Evolutionary conservation across 169 alveolate genomes (phyloP), one percentile per base, ranked within the genome.

Genomic region (Plasmodium gonderi): DNA sequence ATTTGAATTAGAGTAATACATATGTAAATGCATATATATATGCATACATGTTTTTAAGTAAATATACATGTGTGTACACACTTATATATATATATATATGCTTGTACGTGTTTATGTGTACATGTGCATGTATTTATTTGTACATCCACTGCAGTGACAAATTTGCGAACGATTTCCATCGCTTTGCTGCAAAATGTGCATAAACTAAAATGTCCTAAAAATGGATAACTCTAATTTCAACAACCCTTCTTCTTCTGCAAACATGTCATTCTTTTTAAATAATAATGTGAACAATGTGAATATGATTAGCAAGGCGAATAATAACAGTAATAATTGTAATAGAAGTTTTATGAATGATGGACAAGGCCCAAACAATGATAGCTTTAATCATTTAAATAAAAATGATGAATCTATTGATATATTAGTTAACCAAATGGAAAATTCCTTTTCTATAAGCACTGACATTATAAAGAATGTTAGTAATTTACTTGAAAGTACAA

Each of bases 401-500:
- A 76, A 90, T 79, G 94, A 90, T 2, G 94, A 40, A 33, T 90
- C 94, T 47, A 90, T 90, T 65, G 94, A 90, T 40, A 90, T 76
- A 42, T 51, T 90, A 78, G 94, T 90, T 17, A 76, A 78, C 72
- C 94, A 90, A 69, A 90, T 90, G 94, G 94, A 90, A 90, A 90
- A 49, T 36, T 77, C 94, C 12, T 90, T 90, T 78, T 77, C 79
- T 26, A 76, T 90, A 79, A 79, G 85, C 74, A 90, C 94, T 12
- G 74, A 90, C 44, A 90, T 90, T 26, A 64, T 90, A 67, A 78
- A 90, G 75, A 90, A 90, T 78, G 94, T 90, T 1, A 90, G 91
- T 67, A 79, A 78, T 79, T 79, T 90, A 33, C 80, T 90, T 29
- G 94, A 76, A 45, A 90, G 94, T 26, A 77, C 81, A 44, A 65